Percentiles rank a stretch among this genome's conserved stretches.
Conservation (phyloP, 768 basidiomycete species). For the Sarcomyxa edulis region DNA sequence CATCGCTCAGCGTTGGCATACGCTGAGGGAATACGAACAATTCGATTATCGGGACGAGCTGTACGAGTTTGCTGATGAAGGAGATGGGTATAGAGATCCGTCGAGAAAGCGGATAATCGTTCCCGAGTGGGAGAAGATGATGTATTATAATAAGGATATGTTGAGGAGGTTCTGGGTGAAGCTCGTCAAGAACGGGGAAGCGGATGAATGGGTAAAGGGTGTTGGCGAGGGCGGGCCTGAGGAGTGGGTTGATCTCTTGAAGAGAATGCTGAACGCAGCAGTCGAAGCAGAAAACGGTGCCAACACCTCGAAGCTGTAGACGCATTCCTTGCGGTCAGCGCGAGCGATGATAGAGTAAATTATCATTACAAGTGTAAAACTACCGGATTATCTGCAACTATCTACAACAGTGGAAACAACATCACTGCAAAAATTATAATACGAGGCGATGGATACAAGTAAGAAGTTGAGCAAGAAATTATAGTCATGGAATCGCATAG, state of each 20-base stretch:
- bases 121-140: conserved; percentile 52
- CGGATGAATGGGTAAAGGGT: conserved; percentile 52
- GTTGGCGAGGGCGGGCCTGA: conserved; percentile 52
- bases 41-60: conserved; percentile 66
- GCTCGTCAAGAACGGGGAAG: conserved; percentile 51
- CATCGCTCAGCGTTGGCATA: conserved; percentile 55
- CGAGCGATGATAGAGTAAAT: too few species aligned
- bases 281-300: conserved; percentile 12
- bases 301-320: too few species aligned
- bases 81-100: too few species aligned
- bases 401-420: too few species aligned
- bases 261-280: conserved; percentile 24
- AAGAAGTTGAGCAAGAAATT: too few species aligned
- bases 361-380: too few species aligned
- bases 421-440: too few species aligned
- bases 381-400: too few species aligned
- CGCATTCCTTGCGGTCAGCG: too few species aligned
- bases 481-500: too few species aligned
- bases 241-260: conserved; percentile 56
- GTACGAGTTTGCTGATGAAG: conserved; percentile 36
- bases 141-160: conserved; percentile 41
- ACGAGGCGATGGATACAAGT: too few species aligned
- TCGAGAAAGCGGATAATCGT: conserved; percentile 32
- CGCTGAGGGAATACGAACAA: conserved; percentile 45
- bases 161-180: conserved; percentile 55